A percentile compares a stretch with the other conserved stretches of the same genome.
Evolutionary conservation across 371 early-diverging fungal genomes (phyloP).

Genomic region (Apophysomyces elegans): DNA sequence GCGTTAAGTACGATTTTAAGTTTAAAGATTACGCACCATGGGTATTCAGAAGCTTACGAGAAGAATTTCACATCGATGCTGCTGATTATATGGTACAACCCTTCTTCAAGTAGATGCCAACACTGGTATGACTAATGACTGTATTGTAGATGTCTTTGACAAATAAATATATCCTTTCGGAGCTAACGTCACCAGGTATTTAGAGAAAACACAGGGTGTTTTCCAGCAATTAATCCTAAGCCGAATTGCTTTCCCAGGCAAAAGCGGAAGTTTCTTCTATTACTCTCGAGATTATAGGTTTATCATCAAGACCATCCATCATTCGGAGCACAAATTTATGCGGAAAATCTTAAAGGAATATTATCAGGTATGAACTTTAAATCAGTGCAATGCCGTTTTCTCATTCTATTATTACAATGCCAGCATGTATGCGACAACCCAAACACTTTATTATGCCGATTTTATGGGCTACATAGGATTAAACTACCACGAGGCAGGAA

Average conservation of each 20-base stretch:
- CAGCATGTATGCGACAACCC: conserved; percentile 90
- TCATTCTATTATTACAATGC: not conserved
- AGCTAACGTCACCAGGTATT: conserved; percentile 51
- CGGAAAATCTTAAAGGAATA: conserved; percentile 84
- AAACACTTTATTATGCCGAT: conserved; percentile 91
- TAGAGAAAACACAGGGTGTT: not conserved
- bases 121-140: not conserved
- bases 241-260: conserved; percentile 75
- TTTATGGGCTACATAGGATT: conserved; percentile 95
- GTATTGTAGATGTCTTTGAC: conserved; percentile 82
- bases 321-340: conserved; percentile 92
- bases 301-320: conserved; percentile 97
- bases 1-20: conserved; percentile 95
- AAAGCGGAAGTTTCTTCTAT: conserved; percentile 96
- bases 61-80: conserved; percentile 88
- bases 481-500: conserved; percentile 91
- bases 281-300: conserved; percentile 96
- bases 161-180: conserved; percentile 94
- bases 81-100: conserved; percentile 89
- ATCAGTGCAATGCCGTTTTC: not conserved
- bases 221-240: too few relatives aligned
- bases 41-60: conserved; percentile 92
- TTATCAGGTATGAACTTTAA: conserved; percentile 58
- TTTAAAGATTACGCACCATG: conserved; percentile 98
- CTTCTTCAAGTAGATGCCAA: not conserved